phyloP scores from a whole-genome alignment of 371 early-diverging fungal genomes.

The Actinomortierella wolfii region DNA sequence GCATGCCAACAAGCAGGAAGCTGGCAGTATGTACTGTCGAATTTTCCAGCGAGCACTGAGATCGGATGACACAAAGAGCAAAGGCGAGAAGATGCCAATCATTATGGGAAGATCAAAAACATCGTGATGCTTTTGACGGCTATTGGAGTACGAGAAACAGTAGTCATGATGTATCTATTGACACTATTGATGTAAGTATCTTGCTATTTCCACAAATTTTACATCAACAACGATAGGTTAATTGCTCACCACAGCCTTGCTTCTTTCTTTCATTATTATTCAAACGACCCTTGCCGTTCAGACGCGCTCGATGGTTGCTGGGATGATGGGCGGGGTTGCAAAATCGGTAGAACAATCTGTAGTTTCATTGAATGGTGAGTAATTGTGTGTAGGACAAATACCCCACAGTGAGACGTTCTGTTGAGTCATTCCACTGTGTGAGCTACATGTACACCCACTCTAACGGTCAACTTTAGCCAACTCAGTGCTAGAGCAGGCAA shows the following conservation, averaged over 20 bases:
- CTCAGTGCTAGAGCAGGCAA: not conserved
- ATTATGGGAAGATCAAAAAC: not conserved
- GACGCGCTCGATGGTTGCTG: not conserved
- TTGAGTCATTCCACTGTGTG: not conserved
- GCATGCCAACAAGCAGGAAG: not conserved
- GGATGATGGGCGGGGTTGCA: conserved; percentile 1
- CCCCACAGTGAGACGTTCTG: not conserved
- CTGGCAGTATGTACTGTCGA: conserved; percentile 3
- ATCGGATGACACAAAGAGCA: not conserved
- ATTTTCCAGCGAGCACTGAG: not conserved
- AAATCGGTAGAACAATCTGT: conserved; percentile 1
- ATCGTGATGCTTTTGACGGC: not conserved
- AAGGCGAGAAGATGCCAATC: not conserved
- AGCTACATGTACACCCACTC: not conserved
- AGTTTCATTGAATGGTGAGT: conserved; percentile 3
- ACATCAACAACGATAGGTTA: not conserved
- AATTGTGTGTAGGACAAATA: no score
- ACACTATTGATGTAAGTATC: conserved; percentile 1
- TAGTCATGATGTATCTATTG: not conserved
- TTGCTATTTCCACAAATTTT: not conserved
- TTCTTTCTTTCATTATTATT: not conserved
- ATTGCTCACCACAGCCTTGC: not conserved
- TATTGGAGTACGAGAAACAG: not conserved
- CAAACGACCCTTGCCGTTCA: not conserved
- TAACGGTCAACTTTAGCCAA: not conserved